phyloP scores from a whole-genome alignment of 2,329 filamentous ascomycete species.

The Penicillium sp. region DNA sequence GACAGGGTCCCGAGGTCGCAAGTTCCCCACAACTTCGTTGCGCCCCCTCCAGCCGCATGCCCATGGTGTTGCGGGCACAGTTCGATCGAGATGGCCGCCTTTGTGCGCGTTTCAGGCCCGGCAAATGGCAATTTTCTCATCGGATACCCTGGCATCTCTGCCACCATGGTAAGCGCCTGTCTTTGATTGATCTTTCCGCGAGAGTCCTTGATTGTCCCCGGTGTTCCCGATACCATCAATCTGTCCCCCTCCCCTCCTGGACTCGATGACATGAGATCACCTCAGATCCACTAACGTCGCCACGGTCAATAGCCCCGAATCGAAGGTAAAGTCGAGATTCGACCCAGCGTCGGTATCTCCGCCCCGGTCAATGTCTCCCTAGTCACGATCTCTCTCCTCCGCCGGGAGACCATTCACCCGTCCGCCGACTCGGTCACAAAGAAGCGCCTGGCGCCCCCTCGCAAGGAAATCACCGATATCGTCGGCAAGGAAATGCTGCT shows the following conservation, averaged over 20 bases:
- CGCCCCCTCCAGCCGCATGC: conserved; percentile 35
- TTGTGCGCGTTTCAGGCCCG: conserved; percentile 94
- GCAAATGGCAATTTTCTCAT: conserved; percentile 97
- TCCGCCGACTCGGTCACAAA: conserved; percentile 92
- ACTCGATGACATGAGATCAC: not conserved
- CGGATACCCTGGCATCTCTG: conserved; percentile 96
- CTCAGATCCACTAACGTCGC: conserved; percentile 1
- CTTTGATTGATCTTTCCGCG: not conserved
- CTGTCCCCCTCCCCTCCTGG: not conserved
- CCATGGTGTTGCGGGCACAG: conserved; percentile 47
- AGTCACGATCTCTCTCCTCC: conserved; percentile 90
- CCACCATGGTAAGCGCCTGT: conserved; percentile 76
- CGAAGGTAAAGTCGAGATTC: conserved; percentile 96
- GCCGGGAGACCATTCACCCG: conserved; percentile 94
- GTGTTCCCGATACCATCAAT: not conserved
- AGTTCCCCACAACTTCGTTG: conserved; percentile 32
- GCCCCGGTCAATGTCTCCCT: conserved; percentile 89
- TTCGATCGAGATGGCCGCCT: conserved; percentile 66
- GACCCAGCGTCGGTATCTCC: conserved; percentile 80
- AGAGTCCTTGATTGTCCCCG: not conserved
- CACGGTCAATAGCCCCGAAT: conserved; percentile 73
- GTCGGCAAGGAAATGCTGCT: conserved; percentile 95
- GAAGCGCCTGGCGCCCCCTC: conserved; percentile 84
- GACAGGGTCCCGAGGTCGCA: conserved; percentile 30
- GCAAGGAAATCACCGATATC: conserved; percentile 87